Evolutionary conservation across 2,329 filamentous ascomycete genomes (phyloP), one percentile per base, ranked within the genome.

Genomic region (Chaetoscypha palmicola): DNA sequence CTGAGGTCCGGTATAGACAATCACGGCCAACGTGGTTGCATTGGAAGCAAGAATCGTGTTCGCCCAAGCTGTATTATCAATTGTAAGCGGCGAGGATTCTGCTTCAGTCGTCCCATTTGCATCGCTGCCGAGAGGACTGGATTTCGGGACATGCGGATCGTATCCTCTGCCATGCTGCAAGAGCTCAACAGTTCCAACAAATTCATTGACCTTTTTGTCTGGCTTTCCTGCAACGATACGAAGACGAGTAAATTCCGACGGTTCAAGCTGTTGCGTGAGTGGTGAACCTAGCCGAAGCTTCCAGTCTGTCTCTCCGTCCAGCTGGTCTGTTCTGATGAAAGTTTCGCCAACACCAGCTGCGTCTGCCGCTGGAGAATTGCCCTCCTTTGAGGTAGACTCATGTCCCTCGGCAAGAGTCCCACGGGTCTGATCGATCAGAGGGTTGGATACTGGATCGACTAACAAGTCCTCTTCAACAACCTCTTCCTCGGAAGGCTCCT

Each of bases 261-360:
- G 67, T 0, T 80, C 67, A 16, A 98, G 69, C n/a, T 71, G 76
- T 60, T 98, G 92, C 1, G 90, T 91, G 20, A 97, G 66, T 0
- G 86, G 79, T 10, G 89, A 92, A 1, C 92, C 89, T 26, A 97
- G 66, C 22, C 94, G 82, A 45, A 98, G 70, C 66, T 98, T 98
- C 94, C 92, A 98, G 61, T 98, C 92, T 0, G 92, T 98, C 67
- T 98, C 92, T 55, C 92, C 92, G 59, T 98, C 92, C 8, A 98
- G 74, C 62, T 98, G 92, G 64, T 98, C 92, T 2, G 94, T 98
- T 48, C 92, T 79, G 60, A 98, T 97, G 59, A 98, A 98, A 0
- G 91, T 91, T 66, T 98, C 94, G 21, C 89, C 89, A 28, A 56
- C 52, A 33, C 59, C 61, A 11, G 41, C 54, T 22, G 53, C 58